Conservation (phyloP, 495 filamentous ascomycete genomes). For the Beverwykella pulmonaria region DNA sequence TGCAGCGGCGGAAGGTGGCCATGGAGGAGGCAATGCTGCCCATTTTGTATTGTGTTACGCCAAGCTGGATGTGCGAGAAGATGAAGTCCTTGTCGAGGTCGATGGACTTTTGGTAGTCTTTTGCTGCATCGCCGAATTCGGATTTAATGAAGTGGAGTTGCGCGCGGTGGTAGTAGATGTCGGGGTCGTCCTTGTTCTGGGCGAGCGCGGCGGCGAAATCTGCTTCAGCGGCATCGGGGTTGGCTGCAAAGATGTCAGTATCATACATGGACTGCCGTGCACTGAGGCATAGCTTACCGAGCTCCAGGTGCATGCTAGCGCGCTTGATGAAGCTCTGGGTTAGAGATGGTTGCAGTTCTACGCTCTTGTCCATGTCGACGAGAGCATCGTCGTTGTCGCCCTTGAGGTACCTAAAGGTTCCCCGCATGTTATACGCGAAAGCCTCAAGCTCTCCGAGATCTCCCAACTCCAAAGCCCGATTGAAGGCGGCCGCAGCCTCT, state of each 20-base stretch:
- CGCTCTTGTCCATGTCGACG: conserved; percentile 82
- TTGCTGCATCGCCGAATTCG: conserved; percentile 89
- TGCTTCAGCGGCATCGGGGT: conserved; percentile 80
- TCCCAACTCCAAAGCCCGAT: conserved; percentile 79
- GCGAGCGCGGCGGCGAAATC: conserved; percentile 86
- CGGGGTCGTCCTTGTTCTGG: conserved; percentile 86
- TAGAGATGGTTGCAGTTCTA: conserved; percentile 81
- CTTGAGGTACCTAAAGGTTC: conserved; percentile 89
- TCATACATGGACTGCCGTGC: conserved; percentile 13
- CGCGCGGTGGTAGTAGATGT: conserved; percentile 99
- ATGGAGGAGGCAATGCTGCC: conserved; percentile 96
- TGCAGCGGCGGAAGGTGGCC: conserved; percentile 94
- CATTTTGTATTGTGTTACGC: conserved; percentile 99
- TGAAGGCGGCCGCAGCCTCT: conserved; percentile 80
- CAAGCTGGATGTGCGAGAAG: conserved; percentile 98
- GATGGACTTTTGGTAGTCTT: conserved; percentile 99
- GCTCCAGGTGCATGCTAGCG: conserved; percentile 95
- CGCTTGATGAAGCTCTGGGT: conserved; percentile 99
- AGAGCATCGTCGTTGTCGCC: conserved; percentile 84
- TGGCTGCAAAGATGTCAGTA: conserved; percentile 57
- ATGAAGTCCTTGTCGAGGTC: conserved; percentile 94
- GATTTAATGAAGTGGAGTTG: conserved; percentile 97
- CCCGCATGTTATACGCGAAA: conserved; percentile 91
- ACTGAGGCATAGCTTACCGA: conserved; percentile 60
- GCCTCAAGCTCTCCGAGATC: conserved; percentile 80